A percentile compares a stretch with the other conserved stretches of the same genome.
These are phyloP conservation scores for Apiotrichum gamsii DNA, from an alignment of 1,284 basidiomycete species.

Conservation along the genomic window DNA sequence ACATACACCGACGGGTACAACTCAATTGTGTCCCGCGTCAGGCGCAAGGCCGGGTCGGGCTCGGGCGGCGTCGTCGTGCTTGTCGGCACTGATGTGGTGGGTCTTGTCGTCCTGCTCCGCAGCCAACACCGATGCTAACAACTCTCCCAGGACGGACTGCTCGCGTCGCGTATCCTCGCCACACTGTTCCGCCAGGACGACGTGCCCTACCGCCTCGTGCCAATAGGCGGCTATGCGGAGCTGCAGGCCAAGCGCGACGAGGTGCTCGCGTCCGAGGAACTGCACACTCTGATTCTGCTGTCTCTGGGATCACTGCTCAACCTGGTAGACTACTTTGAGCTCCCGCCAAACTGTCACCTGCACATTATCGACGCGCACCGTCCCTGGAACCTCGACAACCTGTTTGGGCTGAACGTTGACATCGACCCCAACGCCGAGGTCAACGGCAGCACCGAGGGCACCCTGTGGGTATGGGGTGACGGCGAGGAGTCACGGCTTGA, in stretches of 20 bases:
- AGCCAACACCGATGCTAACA: too few relatives aligned
- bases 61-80: conserved; percentile 45
- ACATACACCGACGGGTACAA: conserved; percentile 72
- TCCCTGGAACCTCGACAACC: conserved; percentile 81
- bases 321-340: conserved; percentile 55
- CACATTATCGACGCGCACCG: conserved; percentile 94
- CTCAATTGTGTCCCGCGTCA: conserved; percentile 63
- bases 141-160: conserved; percentile 39
- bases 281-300: conserved; percentile 83
- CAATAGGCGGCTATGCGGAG: conserved; percentile 79
- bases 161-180: conserved; percentile 64
- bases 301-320: conserved; percentile 89
- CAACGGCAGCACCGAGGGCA: conserved; percentile 56
- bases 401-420: conserved; percentile 61
- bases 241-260: conserved; percentile 63
- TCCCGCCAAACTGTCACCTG: conserved; percentile 54
- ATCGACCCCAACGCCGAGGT: conserved; percentile 29
- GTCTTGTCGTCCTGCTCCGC: too few relatives aligned
- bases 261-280: conserved; percentile 52
- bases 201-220: conserved; percentile 80
- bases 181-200: conserved; percentile 89
- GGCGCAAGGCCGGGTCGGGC: conserved; percentile 28
- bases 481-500: conserved; percentile 62
- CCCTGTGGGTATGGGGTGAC: conserved; percentile 73
- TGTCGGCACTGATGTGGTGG: conserved; percentile 40